A percentile compares a stretch with the other conserved stretches of the same genome.
Evolutionary conservation across 768 basidiomycete genomes (phyloP).

Genomic region (Galerina marginata): DNA sequence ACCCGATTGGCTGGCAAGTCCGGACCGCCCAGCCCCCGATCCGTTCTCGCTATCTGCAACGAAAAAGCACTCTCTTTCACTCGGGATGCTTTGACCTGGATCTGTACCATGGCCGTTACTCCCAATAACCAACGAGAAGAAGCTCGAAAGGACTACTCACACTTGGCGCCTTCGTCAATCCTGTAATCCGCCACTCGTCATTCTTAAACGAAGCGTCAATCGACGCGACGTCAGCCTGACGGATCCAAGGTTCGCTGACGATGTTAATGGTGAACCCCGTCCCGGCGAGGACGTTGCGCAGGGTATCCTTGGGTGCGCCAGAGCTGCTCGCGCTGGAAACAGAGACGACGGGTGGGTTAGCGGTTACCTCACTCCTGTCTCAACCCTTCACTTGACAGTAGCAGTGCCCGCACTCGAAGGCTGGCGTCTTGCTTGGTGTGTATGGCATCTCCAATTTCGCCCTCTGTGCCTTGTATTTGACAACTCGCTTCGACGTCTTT

Average conservation of each 20-base stretch:
- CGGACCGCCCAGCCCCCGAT: too few relatives aligned
- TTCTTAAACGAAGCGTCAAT: conserved; percentile 57
- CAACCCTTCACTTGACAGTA: too few relatives aligned
- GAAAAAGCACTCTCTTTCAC: conserved; percentile 69
- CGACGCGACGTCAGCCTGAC: conserved; percentile 57
- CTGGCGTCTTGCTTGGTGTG: too few relatives aligned
- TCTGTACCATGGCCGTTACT: conserved; percentile 31
- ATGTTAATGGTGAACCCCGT: conserved; percentile 77
- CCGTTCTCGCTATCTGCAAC: too few relatives aligned
- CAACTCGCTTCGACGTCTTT: too few relatives aligned
- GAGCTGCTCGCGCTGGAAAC: conserved; percentile 44
- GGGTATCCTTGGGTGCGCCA: conserved; percentile 56
- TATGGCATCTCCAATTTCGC: too few relatives aligned
- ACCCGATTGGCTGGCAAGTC: too few relatives aligned
- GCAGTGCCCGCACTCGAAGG: too few relatives aligned
- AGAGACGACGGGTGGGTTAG: conserved; percentile 68
- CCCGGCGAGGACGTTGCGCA: conserved; percentile 63
- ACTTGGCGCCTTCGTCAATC: conserved; percentile 61
- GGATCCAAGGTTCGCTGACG: conserved; percentile 72
- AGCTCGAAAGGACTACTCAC: conserved; percentile 38
- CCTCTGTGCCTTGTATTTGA: too few relatives aligned
- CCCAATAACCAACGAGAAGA: not conserved
- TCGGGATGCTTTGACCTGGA: conserved; percentile 54
- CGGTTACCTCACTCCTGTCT: conserved; percentile 42
- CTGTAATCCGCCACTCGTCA: conserved; percentile 67